Conservation (phyloP, 257 asterid genomes). For the Solanum neorickii region DNA sequence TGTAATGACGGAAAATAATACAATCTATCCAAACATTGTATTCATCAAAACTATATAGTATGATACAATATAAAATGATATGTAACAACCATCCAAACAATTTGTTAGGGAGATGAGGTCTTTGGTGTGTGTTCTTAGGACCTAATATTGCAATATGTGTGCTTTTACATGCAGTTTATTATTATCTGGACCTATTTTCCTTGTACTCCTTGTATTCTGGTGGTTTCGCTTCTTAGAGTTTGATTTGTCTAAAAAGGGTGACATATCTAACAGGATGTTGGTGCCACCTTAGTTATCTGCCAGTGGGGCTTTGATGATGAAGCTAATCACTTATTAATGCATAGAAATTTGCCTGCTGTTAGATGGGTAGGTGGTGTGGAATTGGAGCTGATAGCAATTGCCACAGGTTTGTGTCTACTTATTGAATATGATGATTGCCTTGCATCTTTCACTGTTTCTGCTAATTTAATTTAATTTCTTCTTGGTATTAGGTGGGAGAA, state of each 20-base stretch:
- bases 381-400: slow-evolving; percentile 90
- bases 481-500: slow-evolving; percentile 68
- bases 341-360: slow-evolving; percentile 86
- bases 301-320: slow-evolving; percentile 99
- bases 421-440: not conserved
- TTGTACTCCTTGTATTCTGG: not conserved
- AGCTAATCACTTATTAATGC: slow-evolving; percentile 91
- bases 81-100: not conserved
- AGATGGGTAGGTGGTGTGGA: slow-evolving; percentile 99
- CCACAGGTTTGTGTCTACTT: slow-evolving; percentile 55
- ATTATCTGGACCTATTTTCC: not conserved
- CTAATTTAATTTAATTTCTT: not conserved
- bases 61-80: not conserved
- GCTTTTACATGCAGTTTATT: not conserved
- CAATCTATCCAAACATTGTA: not conserved
- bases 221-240: not conserved
- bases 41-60: not conserved
- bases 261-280: slow-evolving; percentile 63
- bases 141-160: not conserved
- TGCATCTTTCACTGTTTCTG: not conserved
- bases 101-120: not conserved
- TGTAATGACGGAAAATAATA: not conserved
- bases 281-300: slow-evolving; percentile 90
- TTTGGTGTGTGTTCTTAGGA: not conserved
- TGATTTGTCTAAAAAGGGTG: slow-evolving; percentile 3